A percentile compares a stretch with the other conserved stretches of the same genome.
phyloP scores from a whole-genome alignment of 225 moss, liverwort and hornwort genomes.

The Antitrichia curtipendula region DNA sequence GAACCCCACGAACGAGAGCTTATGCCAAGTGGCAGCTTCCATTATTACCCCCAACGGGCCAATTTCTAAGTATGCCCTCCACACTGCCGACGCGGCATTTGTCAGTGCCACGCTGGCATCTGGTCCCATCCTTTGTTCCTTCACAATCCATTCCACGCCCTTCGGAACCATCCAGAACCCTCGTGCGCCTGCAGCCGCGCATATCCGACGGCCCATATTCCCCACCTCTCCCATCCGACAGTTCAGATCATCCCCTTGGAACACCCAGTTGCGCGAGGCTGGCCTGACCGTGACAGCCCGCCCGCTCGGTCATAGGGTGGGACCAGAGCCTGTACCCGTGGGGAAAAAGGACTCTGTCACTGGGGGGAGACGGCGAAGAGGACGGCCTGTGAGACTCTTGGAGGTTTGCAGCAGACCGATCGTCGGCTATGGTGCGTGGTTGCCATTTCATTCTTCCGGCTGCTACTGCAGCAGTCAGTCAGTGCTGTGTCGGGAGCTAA shows the following conservation, averaged over 20 bases:
- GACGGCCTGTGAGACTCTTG: background rate
- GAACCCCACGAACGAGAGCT: background rate
- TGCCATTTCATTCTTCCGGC: background rate
- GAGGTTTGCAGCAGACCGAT: background rate
- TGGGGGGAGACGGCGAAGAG: background rate
- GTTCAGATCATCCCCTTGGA: background rate
- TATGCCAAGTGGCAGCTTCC: background rate
- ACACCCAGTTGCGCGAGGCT: background rate
- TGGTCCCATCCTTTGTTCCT: background rate
- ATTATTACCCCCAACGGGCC: background rate
- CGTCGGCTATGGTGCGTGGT: background rate
- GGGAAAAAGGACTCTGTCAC: background rate
- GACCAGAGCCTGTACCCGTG: background rate
- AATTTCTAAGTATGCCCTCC: background rate
- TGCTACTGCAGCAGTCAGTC: background rate
- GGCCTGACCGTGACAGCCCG: background rate
- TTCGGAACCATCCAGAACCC: background rate
- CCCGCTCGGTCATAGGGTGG: background rate
- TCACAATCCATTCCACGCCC: background rate
- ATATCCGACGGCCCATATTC: background rate
- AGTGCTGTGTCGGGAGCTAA: background rate
- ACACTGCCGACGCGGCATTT: background rate
- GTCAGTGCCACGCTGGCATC: background rate
- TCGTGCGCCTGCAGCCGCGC: background rate
- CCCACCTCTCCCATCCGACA: background rate